Evolutionary conservation across 2,329 filamentous ascomycete species (phyloP).

Genomic region (Sclerotinia minor): DNA sequence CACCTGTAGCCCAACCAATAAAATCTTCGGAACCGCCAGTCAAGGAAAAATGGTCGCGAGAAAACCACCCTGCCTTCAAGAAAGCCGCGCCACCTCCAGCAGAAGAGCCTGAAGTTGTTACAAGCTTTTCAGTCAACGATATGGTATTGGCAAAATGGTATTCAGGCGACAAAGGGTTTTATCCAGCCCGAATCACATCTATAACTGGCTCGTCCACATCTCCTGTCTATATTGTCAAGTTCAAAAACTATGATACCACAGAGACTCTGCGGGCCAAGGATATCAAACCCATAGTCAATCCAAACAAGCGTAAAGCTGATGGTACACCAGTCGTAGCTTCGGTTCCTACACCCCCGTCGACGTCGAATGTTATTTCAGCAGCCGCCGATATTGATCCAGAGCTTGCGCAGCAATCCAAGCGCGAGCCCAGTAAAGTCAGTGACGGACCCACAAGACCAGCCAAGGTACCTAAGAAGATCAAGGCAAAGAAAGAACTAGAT

Average conservation of each 20-base stretch:
- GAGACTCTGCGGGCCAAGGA: constrained; percentile 82
- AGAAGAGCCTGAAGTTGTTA: constrained; percentile 53
- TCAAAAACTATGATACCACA: constrained; percentile 84
- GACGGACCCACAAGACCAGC: constrained; percentile 58
- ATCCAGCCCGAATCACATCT: constrained; percentile 87
- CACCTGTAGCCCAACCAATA: constrained; percentile 38
- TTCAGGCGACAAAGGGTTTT: constrained; percentile 85
- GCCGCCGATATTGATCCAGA: constrained; percentile 61
- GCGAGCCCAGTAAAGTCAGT: constrained; percentile 62
- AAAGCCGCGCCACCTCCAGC: constrained; percentile 52
- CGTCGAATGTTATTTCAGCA: constrained; percentile 44
- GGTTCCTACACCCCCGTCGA: constrained; percentile 46
- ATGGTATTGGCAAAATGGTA: constrained; percentile 87
- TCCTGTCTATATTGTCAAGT: constrained; percentile 91
- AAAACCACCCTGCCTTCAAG: constrained; percentile 77
- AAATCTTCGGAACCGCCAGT: constrained; percentile 53
- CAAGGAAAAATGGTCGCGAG: constrained; percentile 74
- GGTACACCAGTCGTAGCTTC: constrained; percentile 56
- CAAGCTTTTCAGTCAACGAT: constrained; percentile 82
- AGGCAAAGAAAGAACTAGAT: constrained; percentile 87
- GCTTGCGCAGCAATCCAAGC: constrained; percentile 62
- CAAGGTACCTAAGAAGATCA: constrained; percentile 83
- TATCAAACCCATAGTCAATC: constrained; percentile 73
- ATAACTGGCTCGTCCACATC: constrained; percentile 90
- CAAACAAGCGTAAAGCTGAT: constrained; percentile 84